These are phyloP conservation scores for Phoenix roebelenii DNA, from an alignment of 176 grass and related monocot genomes.

Conservation along the genomic window DNA sequence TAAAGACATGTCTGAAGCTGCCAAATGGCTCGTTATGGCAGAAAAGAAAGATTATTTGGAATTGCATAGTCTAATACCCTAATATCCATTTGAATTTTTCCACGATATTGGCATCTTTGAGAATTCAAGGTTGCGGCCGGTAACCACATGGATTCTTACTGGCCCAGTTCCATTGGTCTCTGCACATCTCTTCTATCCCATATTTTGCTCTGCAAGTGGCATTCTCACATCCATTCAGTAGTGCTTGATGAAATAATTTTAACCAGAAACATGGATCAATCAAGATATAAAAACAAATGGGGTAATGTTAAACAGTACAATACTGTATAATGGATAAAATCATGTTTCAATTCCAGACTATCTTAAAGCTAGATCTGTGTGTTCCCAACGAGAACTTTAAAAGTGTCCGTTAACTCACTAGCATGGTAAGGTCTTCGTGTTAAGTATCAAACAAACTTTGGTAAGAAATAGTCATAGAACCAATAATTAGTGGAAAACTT, in stretches of 20 bases:
- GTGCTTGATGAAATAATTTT: no score
- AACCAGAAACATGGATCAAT: no score
- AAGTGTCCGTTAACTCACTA: neutral
- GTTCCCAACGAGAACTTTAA: neutral
- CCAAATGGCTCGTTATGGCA: no score
- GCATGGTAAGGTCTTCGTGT: neutral
- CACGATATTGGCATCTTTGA: no score
- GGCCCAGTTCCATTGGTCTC: conserved; percentile 93
- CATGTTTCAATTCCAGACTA: neutral
- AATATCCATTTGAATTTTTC: no score
- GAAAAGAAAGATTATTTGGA: no score
- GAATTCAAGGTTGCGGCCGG: conserved; percentile 11
- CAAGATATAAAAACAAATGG: neutral
- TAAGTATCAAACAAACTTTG: neutral
- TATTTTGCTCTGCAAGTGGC: conserved; percentile 49
- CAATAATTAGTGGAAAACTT: neutral
- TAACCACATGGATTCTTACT: conserved; percentile 82
- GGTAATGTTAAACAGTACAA: no score
- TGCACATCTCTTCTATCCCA: conserved; percentile 79
- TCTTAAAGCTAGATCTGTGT: neutral
- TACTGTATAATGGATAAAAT: neutral
- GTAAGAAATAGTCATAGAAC: no score
- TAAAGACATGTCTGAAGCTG: no score
- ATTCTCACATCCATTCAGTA: neutral
- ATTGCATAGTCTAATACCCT: no score